Base-by-base conservation (phyloP, 768 basidiomycete species). In the Xerocomus potaroensis region DNA sequence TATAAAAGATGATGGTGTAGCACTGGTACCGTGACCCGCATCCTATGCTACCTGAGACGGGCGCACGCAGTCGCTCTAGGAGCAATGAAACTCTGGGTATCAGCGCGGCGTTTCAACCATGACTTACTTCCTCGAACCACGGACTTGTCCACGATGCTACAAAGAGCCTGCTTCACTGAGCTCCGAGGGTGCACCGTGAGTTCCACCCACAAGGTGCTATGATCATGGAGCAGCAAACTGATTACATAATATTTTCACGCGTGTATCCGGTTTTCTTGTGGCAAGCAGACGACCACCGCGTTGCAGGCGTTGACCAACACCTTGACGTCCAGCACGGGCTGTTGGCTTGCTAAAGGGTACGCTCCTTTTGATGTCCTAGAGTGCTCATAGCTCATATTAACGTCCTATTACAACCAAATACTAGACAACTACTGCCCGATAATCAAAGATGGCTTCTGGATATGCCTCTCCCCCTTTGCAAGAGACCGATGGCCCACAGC, bases 391-490 rank as follows among this genome's bases (percentile, higher is more conserved):
- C 18, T 32, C n/a, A 38, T 9, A 19, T 35, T 27, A 27, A 15
- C 23, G 23, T 22, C 27, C 8, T 30, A 47, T 43, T 34, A 34
- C 41, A 30, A 45, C 48, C 43, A 50, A 52, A 50, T 55, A n/a
- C n/a, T n/a, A 55, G 49, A 64, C 54, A 38, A 50, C 54, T 51
- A 26, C 29, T 30, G 21, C 58, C n/a, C 56, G 64, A 68, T 66
- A 49, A 59, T 66, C 64, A 55, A 50, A 47, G 66, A 66, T 66
- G 64, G 62, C 64, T 48, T 66, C 64, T 45, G 64, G 64, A 66
- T 68, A 68, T 54, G 53, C 55, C 48, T 62, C 64, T 32, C 64
- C 64, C 27, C 54, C 57, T 21, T n/a, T 60, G 43, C 66, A 60
- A 60, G 62, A 68, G 50, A 49, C 42, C 35, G 64, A 64, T 43